These are phyloP conservation scores for Magnaporthiopsis incrustans DNA, from an alignment of 2,329 filamentous ascomycete species.

Conservation along the genomic window DNA sequence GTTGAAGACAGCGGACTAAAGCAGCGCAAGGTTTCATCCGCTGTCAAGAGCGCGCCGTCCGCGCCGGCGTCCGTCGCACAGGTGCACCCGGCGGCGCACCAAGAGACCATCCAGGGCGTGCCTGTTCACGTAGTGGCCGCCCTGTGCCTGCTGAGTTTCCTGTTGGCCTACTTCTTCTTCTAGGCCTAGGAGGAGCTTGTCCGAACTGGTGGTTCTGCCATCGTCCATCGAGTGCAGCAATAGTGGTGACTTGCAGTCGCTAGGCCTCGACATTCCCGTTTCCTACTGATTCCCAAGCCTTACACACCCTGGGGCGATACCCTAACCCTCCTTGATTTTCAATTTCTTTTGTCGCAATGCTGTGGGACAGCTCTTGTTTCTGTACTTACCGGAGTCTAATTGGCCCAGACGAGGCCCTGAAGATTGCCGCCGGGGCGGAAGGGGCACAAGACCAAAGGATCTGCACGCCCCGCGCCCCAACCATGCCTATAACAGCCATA, in stretches of 20 bases:
- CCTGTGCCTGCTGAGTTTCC: slow-evolving; percentile 81
- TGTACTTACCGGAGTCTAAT: no score
- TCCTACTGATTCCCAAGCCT: not conserved
- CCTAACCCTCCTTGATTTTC: not conserved
- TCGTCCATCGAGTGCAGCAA: not conserved
- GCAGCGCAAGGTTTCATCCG: slow-evolving; percentile 56
- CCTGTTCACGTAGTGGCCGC: slow-evolving; percentile 77
- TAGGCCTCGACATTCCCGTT: not conserved
- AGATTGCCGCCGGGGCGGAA: not conserved
- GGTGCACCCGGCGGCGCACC: slow-evolving; percentile 9
- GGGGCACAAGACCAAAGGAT: not conserved
- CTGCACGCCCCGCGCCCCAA: not conserved
- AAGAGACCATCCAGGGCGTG: slow-evolving; percentile 63
- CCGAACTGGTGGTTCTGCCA: not conserved
- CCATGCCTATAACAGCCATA: not conserved
- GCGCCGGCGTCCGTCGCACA: slow-evolving; percentile 4
- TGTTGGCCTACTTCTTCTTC: slow-evolving; percentile 95
- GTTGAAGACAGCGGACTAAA: slow-evolving; percentile 65
- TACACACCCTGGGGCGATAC: not conserved
- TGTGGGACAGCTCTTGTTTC: not conserved
- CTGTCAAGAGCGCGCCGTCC: not conserved
- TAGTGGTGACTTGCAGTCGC: not conserved
- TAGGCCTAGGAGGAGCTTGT: slow-evolving; percentile 33
- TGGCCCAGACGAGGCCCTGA: not conserved
- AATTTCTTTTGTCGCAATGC: not conserved